Evolutionary conservation across 495 filamentous ascomycete genomes (phyloP).

Genomic region (Podospora didyma): DNA sequence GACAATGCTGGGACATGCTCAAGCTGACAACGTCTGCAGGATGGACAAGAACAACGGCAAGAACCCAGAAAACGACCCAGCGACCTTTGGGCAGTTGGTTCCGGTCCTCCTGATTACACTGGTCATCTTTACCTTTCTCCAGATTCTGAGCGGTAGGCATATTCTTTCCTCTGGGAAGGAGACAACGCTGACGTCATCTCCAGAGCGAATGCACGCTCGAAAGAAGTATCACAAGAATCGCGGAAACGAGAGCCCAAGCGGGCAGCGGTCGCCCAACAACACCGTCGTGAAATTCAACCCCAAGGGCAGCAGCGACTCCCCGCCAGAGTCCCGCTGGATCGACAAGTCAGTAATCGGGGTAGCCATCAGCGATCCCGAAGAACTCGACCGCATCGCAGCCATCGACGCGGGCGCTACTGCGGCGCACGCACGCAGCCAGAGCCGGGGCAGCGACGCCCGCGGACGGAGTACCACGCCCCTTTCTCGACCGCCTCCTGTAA

Average conservation of each 20-base stretch:
- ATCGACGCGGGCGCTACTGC: neutral
- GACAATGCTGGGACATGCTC: neutral
- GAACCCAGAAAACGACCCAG: constrained; percentile 30
- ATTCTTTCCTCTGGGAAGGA: no score
- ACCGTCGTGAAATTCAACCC: neutral
- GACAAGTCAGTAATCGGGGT: neutral
- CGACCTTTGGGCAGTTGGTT: constrained; percentile 34
- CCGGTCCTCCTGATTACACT: constrained; percentile 28
- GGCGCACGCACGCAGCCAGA: neutral
- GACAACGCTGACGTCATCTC: neutral
- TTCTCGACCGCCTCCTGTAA: neutral
- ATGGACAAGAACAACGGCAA: neutral
- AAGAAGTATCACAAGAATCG: no score
- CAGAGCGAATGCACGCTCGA: neutral
- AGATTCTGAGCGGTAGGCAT: constrained; percentile 28
- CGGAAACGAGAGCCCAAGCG: no score
- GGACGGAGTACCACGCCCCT: neutral
- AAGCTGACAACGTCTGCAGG: neutral
- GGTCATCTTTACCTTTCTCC: constrained; percentile 31
- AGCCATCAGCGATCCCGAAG: neutral
- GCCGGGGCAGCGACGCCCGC: neutral
- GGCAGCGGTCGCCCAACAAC: neutral
- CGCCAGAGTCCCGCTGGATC: neutral
- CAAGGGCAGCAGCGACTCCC: neutral
- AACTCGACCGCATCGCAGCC: neutral